Conservation (phyloP, 31 red algal species). For the Porphyra umbilicalis region DNA sequence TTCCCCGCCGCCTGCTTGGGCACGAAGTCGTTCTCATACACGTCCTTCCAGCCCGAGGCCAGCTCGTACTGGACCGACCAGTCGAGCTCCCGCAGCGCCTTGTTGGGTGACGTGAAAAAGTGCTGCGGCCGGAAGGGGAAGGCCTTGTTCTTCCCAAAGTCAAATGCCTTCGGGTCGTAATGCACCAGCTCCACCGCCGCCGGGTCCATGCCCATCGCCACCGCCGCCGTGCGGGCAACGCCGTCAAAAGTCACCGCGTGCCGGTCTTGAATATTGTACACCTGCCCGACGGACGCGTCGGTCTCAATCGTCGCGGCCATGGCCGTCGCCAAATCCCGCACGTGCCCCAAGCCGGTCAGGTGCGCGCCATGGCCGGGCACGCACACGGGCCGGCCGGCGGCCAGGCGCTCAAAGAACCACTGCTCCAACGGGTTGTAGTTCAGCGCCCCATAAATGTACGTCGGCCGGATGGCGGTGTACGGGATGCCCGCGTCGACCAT, state of each 20-base stretch:
- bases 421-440: slow-evolving; percentile 98
- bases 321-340: slow-evolving; percentile 87
- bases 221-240: slow-evolving; percentile 63
- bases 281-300: slow-evolving; percentile 40
- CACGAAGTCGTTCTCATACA: slow-evolving; percentile 92
- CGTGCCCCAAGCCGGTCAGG: slow-evolving; percentile 95
- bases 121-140: slow-evolving; percentile 95
- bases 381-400: slow-evolving; percentile 73
- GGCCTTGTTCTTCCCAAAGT: slow-evolving; percentile 88
- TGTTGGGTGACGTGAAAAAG: slow-evolving; percentile 90
- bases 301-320: slow-evolving; percentile 68
- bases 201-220: slow-evolving; percentile 67
- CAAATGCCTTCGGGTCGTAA: slow-evolving; percentile 86
- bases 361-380: slow-evolving; percentile 91
- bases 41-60: slow-evolving; percentile 59
- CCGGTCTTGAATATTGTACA: slow-evolving; percentile 97
- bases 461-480: slow-evolving; percentile 91
- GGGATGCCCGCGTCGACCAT: slow-evolving; percentile 47
- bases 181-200: slow-evolving; percentile 79
- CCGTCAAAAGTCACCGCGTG: slow-evolving; percentile 91
- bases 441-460: slow-evolving; percentile 95
- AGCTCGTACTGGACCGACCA: slow-evolving; percentile 85
- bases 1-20: slow-evolving; percentile 48
- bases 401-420: slow-evolving; percentile 98
- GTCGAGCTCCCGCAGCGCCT: slow-evolving; percentile 85